Base-by-base conservation (phyloP, 2,329 filamentous ascomycete species). In the Paramyrothecium roridum region DNA sequence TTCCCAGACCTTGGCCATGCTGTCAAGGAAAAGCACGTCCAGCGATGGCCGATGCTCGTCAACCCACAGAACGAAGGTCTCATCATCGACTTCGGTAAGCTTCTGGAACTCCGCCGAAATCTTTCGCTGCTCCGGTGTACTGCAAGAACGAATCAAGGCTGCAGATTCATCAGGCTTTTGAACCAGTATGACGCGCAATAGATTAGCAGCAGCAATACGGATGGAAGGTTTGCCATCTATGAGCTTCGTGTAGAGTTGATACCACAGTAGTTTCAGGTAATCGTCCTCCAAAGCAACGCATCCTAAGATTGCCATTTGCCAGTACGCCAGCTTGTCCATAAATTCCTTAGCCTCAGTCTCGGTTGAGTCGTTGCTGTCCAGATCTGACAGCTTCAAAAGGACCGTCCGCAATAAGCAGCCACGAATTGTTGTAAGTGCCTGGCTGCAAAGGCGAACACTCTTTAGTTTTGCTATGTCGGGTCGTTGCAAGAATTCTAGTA, bases 181-280 rank as follows among this genome's bases (percentile, higher is more conserved):
- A 1, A 98, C 91, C 54, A 98, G 81, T 62, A 98, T 85, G 48
- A 96, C 90, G n/a, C 95, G 86, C 84, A 93, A 91, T 22, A 98
- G 82, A 60, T 90, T 89, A 12, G 91, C 91, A 26, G 93, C 90
- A 47, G 90, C 85, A 52, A 89, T 72, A 17, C 92, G 86, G 8
- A 96, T 84, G 1, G 81, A 73, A 30, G 82, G 76, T 52, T 87
- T 81, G 0, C 81, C 76, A 53, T 91, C 91, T 8, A 95, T 85
- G 37, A 98, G 79, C 69, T 96, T 96, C 8, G 87, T 87, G 69
- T 98, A 99, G 3, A 99, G 84, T 57, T 97, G 85, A 65, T 96
- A 98, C 79, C 92, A 97, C 46, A 98, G 84, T 34, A 97, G 80
- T 59, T 88, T 89, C 65, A 97, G 82, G 65, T 90, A 90, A 11